Evolutionary conservation across 176 grass and related monocot species (phyloP).

Genomic region (Calamus simplicifolius): DNA sequence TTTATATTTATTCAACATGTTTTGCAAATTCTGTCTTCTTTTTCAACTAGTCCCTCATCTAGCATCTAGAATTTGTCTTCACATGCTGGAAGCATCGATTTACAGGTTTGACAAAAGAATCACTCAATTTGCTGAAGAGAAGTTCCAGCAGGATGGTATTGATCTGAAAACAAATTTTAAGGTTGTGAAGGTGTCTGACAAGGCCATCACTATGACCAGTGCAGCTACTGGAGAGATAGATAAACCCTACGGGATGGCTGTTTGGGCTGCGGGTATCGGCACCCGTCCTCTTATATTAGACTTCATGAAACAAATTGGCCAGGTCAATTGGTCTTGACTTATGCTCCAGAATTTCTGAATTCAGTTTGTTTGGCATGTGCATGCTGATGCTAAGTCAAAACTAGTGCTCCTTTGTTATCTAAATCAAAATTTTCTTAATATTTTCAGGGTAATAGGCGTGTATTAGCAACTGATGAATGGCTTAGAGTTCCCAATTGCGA

Average conservation of each 20-base stretch:
- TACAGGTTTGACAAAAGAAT: conserved; percentile 20
- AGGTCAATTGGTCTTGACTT: conserved; percentile 1
- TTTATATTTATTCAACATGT: no score
- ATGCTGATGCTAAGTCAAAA: not conserved
- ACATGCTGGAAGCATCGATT: not conserved
- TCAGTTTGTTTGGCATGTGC: not conserved
- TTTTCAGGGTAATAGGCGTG: conserved; percentile 40
- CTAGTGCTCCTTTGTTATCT: not conserved
- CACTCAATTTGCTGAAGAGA: conserved; percentile 14
- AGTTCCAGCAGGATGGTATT: conserved; percentile 12
- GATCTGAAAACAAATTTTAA: conserved; percentile 17
- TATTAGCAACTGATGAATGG: conserved; percentile 74
- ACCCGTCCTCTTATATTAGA: conserved; percentile 7
- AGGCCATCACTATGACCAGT: conserved; percentile 8
- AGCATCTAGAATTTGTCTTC: not conserved
- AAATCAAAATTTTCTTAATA: no score
- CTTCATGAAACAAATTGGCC: conserved; percentile 15
- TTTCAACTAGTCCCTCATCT: no score
- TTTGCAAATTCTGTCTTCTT: no score
- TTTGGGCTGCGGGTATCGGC: conserved; percentile 13
- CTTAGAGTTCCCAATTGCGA: conserved; percentile 56
- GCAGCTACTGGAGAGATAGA: not conserved
- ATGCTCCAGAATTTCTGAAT: not conserved
- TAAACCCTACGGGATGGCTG: conserved; percentile 10
- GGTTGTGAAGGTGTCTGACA: conserved; percentile 14